Evolutionary conservation across 148 eudicot species (phyloP).

Genomic region (Spergularia marina): DNA sequence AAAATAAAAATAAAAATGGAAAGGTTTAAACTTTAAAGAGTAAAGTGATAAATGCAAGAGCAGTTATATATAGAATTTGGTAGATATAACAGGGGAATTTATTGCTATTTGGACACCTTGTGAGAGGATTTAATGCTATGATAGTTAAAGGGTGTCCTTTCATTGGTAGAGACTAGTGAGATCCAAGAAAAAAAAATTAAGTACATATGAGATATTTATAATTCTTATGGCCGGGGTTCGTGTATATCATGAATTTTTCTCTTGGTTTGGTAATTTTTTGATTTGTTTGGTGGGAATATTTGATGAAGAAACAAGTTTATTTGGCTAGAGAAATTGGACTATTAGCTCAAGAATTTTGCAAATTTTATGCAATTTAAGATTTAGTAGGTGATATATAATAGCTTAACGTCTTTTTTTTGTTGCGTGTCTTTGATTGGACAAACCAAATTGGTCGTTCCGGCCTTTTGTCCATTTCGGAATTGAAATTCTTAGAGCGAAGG

Average conservation of each 20-base stretch:
- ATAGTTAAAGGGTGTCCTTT: background rate
- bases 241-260: constrained; percentile 18
- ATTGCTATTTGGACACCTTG: constrained; percentile 26
- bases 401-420: too few relatives aligned
- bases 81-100: constrained; percentile 19
- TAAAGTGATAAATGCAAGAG: constrained; percentile 22
- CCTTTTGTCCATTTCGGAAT: too few relatives aligned
- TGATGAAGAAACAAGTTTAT: constrained; percentile 15
- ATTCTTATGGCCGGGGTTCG: constrained; percentile 11
- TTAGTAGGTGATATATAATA: too few relatives aligned
- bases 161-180: background rate
- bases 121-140: constrained; percentile 22
- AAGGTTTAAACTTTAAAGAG: background rate
- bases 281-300: constrained; percentile 28
- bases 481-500: too few relatives aligned
- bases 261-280: constrained; percentile 24
- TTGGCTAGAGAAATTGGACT: constrained; percentile 13
- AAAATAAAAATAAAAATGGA: constrained; percentile 6
- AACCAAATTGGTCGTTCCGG: too few relatives aligned
- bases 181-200: background rate
- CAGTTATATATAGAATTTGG: constrained; percentile 37
- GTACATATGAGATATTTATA: background rate
- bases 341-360: background rate
- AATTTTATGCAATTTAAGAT: too few relatives aligned
- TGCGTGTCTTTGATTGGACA: too few relatives aligned